Percentiles rank a stretch among this genome's conserved stretches.
phyloP scores from a whole-genome alignment of 768 basidiomycete species.

The Rhodotorula taiwanensis region DNA sequence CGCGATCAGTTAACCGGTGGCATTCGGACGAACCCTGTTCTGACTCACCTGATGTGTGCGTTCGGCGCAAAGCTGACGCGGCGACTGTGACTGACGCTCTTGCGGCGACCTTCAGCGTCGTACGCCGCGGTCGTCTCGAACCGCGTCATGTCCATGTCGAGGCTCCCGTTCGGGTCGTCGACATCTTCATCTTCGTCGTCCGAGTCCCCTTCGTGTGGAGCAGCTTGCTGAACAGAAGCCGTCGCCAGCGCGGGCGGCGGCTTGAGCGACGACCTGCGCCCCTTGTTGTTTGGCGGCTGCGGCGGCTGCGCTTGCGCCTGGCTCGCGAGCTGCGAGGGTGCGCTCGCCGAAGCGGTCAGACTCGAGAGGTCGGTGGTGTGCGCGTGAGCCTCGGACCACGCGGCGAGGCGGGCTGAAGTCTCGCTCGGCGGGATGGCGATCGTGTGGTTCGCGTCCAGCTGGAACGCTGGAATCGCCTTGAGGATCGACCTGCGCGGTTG shows the following conservation, averaged over 20 bases:
- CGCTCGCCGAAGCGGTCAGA: slow-evolving; percentile 7
- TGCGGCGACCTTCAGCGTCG: slow-evolving; percentile 9
- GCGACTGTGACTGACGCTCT: slow-evolving; percentile 17
- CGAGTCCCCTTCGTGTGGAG: slow-evolving; percentile 14
- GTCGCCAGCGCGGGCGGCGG: too few species aligned
- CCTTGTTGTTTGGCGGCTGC: too few species aligned
- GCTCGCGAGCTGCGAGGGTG: background rate
- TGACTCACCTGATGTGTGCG: slow-evolving; percentile 36
- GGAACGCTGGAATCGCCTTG: slow-evolving; percentile 21
- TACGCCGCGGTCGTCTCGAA: slow-evolving; percentile 16
- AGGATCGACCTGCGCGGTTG: slow-evolving; percentile 39
- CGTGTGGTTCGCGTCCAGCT: slow-evolving; percentile 10
- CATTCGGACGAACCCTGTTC: too few species aligned
- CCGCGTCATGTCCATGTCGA: slow-evolving; percentile 23
- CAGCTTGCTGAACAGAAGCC: too few species aligned
- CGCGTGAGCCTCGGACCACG: background rate
- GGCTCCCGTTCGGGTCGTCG: slow-evolving; percentile 27
- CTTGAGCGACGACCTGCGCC: slow-evolving; percentile 13
- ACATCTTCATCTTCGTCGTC: slow-evolving; percentile 4
- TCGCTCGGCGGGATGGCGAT: slow-evolving; percentile 7
- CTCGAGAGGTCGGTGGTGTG: slow-evolving; percentile 28
- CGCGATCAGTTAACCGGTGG: too few species aligned
- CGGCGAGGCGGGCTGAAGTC: background rate
- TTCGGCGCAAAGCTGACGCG: slow-evolving; percentile 38
- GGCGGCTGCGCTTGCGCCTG: background rate